Evolutionary conservation across 768 basidiomycete species (phyloP), one percentile per base, ranked within the genome.

Genomic region (Podaxis pistillaris): DNA sequence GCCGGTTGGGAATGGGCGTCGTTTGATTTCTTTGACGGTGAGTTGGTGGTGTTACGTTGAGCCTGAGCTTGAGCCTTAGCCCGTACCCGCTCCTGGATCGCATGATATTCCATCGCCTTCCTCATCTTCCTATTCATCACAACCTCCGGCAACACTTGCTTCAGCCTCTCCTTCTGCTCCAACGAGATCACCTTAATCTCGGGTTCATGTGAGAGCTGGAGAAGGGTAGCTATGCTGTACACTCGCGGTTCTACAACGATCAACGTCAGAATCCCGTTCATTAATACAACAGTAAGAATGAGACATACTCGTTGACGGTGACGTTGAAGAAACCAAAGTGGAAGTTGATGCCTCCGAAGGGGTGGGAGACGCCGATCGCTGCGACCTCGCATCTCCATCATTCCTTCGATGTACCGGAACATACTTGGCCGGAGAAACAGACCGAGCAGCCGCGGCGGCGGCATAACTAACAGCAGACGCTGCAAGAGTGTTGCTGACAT

Each of bases 81-180:
- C 33, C 60, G 52, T 5, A 62, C 15, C 19, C 58, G 62, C 15
- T 66, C 58, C 49, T 66, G 65, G 37, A 54, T 52, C 4, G 59
- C 55, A 40, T 64, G 62, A 56, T 68, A 74, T 62, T 73, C 68
- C 40, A 71, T 53, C 24, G 65, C 68, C 69, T 75, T 75, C 55
- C 70, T 68, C 67, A 73, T 72, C 53, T 71, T 72, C 44, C 72
- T 66, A 55, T 70, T 74, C 71, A 75, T 73, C 26, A 73, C 68
- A 13, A 74, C 66, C 56, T 75, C 72, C 1, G 73, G 73, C 17
- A 40, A 37, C 41, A n/a, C 26, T 30, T 62, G n/a, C 41, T 46
- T 62, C n/a, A 62, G 5, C 30, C 37, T 62, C 41, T 62, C 60
- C 60, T 47, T 62, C 15, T 55, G 52, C 44, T 33, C 41, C 12